Percentiles rank a stretch among this genome's conserved stretches.
Conservation (phyloP, 495 filamentous ascomycete genomes). For the Ascodesmis nigricans region DNA sequence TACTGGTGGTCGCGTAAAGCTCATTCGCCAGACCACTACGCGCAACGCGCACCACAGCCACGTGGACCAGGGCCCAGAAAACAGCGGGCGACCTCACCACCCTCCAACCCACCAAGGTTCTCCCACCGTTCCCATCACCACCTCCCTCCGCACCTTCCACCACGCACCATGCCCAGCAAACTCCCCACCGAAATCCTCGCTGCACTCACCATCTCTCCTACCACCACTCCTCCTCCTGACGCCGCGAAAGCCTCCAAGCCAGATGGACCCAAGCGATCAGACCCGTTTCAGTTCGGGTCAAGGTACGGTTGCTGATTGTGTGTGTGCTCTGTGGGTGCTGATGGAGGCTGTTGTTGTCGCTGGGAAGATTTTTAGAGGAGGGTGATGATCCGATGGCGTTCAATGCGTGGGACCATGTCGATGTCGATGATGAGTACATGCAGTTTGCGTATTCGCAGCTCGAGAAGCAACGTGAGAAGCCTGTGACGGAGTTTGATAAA, state of each 20-base stretch:
- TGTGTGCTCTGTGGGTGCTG: background rate
- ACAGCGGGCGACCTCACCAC: no score
- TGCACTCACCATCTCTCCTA: background rate
- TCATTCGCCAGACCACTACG: no score
- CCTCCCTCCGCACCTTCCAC: no score
- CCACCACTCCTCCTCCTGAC: no score
- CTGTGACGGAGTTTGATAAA: constrained; percentile 73
- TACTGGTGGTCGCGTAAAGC: no score
- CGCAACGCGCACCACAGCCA: no score
- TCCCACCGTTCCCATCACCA: no score
- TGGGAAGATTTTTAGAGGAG: constrained; percentile 44
- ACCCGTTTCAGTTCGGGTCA: constrained; percentile 89
- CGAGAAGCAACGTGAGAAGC: constrained; percentile 53
- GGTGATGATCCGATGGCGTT: constrained; percentile 77
- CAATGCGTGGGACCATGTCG: constrained; percentile 98
- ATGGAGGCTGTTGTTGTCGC: background rate
- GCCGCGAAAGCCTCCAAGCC: constrained; percentile 3
- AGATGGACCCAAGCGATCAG: constrained; percentile 52
- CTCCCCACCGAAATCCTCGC: background rate
- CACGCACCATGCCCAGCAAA: no score
- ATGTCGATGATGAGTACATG: constrained; percentile 61
- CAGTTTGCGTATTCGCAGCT: constrained; percentile 64
- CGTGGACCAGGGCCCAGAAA: no score
- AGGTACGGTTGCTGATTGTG: background rate
- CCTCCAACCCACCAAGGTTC: no score